phyloP scores from a whole-genome alignment of 768 basidiomycete genomes.

The Roridomyces roridus region DNA sequence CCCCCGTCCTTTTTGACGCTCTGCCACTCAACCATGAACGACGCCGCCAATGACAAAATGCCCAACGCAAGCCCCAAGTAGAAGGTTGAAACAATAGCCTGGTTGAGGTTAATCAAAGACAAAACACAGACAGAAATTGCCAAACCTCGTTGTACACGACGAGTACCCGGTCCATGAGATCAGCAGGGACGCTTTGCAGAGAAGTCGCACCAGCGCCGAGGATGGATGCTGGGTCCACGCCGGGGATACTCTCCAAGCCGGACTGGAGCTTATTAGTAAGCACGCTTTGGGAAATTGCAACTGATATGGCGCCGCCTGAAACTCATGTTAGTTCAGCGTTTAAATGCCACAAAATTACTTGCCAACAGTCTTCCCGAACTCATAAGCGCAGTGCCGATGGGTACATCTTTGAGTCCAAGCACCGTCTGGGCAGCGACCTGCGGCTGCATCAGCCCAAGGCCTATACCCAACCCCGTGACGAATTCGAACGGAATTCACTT shows the following conservation, averaged over 20 bases:
- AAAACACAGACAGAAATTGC: no score
- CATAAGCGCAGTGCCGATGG: constrained; percentile 15
- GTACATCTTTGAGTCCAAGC: constrained; percentile 13
- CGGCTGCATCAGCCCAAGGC: neutral
- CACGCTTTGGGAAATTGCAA: constrained; percentile 14
- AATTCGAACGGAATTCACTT: neutral
- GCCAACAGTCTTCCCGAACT: constrained; percentile 18
- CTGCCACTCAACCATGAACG: no score
- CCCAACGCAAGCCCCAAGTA: no score
- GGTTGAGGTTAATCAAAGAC: no score
- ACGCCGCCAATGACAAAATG: no score
- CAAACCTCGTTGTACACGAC: constrained; percentile 8
- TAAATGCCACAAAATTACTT: neutral
- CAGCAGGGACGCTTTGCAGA: neutral
- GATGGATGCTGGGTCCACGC: constrained; percentile 5
- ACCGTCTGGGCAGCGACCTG: constrained; percentile 3
- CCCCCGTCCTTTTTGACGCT: no score
- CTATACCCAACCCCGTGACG: neutral
- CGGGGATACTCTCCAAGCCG: constrained; percentile 6
- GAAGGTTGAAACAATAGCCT: no score
- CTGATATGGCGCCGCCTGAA: constrained; percentile 3
- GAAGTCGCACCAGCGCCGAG: constrained; percentile 19
- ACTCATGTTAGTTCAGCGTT: no score
- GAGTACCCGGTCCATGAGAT: neutral
- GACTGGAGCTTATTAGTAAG: constrained; percentile 13